Percentiles rank a stretch among this genome's conserved stretches.
Evolutionary conservation across 352 stramenopile species (phyloP).

Genomic region (Pythium aristosporum): DNA sequence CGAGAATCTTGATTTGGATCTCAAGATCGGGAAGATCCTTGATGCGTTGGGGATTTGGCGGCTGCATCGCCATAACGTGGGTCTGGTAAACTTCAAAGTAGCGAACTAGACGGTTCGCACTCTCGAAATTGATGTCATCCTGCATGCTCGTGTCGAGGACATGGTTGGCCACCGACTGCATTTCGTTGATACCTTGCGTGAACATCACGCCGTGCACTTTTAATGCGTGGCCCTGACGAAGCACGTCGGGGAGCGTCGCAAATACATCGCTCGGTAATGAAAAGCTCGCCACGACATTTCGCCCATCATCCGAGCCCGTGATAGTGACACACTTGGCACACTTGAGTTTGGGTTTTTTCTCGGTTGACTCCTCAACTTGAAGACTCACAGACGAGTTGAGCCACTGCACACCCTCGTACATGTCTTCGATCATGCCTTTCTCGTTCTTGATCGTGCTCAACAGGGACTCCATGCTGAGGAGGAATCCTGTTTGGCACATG

Average conservation of each 20-base stretch:
- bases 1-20: conserved; percentile 54
- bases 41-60: conserved; percentile 19
- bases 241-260: conserved; percentile 46
- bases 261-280: conserved; percentile 61
- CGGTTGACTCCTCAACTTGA: conserved; percentile 60
- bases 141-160: conserved; percentile 80
- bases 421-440: conserved; percentile 95
- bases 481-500: conserved; percentile 73
- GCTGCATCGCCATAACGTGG: conserved; percentile 34
- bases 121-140: conserved; percentile 86
- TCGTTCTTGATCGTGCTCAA: conserved; percentile 93
- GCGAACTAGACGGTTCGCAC: conserved; percentile 54
- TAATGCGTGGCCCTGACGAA: conserved; percentile 66
- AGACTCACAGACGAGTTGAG: conserved; percentile 78
- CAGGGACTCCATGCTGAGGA: conserved; percentile 94
- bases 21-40: conserved; percentile 52
- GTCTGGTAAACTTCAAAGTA: conserved; percentile 82
- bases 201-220: conserved; percentile 84
- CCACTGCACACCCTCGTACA: conserved; percentile 86
- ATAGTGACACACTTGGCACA: conserved; percentile 80
- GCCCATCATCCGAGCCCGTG: conserved; percentile 44
- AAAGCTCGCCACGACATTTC: conserved; percentile 71
- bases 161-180: conserved; percentile 91
- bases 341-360: conserved; percentile 48
- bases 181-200: conserved; percentile 93